Evolutionary conservation across 495 filamentous ascomycete genomes (phyloP), one percentile per base, ranked within the genome.

Genomic region (Hypomontagnella monticulosa): DNA sequence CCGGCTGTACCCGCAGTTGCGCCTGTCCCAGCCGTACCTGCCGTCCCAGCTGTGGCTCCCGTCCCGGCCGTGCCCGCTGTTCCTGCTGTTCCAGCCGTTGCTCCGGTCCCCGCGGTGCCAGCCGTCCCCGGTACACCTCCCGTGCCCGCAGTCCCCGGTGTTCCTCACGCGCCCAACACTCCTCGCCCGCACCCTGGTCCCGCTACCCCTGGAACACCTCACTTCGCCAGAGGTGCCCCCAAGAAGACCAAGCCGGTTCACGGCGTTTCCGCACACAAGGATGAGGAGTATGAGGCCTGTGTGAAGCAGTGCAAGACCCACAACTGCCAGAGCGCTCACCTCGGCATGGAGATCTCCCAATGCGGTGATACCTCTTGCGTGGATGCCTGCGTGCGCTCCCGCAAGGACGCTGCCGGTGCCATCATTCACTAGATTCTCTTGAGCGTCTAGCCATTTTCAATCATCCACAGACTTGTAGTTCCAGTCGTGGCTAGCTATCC

Each of bases 291-390:
- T 49, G 36, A 66, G 9, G 19, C 49, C 36, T 66, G 63, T 32
- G 32, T 66, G 18, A 27, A 15, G 27, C 2, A 48, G 50, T 66
- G 63, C 63, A 56, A 15, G 41, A 57, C 63, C 10, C 56, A 51
- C 40, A 66, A 66, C 44, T 66, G 63, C 56, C 57, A 66, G 57
- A 61, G 41, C 5, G 37, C 63, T 1, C 38, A 44, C 16, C 18
- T 66, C 9, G 51, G 46, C 0, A 7, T 58, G 0, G 49, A 43
- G 0, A 27, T 60, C 9, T 60, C 57, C 16, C 63, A 66, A 44
- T 66, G 63, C 19, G 63, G 63, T 1, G 43, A 60, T 2, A 66
- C 63, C 1, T 47, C 50, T 10, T 66, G 63, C 33, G 49, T 49
- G 16, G n/a, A 23, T 10, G 4, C 10, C 12, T 63, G 60, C 44